Percentiles rank a stretch among this genome's conserved stretches.
These are phyloP conservation scores for Jaltomata sinuosa DNA, from an alignment of 257 asterid genomes.

Conservation along the genomic window DNA sequence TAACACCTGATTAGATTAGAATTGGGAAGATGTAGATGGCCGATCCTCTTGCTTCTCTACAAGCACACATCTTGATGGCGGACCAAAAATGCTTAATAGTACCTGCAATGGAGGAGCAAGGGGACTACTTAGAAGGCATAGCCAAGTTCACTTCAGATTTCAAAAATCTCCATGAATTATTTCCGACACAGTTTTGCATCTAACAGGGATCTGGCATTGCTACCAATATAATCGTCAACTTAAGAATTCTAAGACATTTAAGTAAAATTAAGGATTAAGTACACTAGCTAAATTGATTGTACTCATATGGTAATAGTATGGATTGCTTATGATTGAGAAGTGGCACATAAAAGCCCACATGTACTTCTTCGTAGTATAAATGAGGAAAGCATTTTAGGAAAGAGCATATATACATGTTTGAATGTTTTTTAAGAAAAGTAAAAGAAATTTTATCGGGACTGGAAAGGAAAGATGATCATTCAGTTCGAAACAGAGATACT, in stretches of 20 bases:
- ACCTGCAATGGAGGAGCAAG: constrained; percentile 41
- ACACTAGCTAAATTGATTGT: background rate
- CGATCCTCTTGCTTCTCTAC: constrained; percentile 93
- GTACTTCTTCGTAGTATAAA: no score
- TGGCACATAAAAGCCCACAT: background rate
- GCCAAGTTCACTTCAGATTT: background rate
- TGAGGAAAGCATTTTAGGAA: background rate
- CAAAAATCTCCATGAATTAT: background rate
- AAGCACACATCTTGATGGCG: constrained; percentile 90
- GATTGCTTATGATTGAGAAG: background rate
- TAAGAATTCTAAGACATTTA: background rate
- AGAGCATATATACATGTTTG: background rate
- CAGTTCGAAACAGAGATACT: background rate
- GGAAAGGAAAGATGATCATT: background rate
- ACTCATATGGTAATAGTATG: background rate
- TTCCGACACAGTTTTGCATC: background rate
- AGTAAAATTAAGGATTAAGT: background rate
- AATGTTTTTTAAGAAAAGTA: no score
- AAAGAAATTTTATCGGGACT: background rate
- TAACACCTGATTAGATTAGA: constrained; percentile 20
- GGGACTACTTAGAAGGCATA: background rate
- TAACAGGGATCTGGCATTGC: background rate
- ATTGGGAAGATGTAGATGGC: constrained; percentile 81
- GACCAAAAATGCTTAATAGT: constrained; percentile 85
- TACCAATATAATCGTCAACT: background rate